A percentile compares a stretch with the other conserved stretches of the same genome.
Conservation (phyloP, 2,329 filamentous ascomycete genomes). For the Hymenoscyphus fraxineus region DNA sequence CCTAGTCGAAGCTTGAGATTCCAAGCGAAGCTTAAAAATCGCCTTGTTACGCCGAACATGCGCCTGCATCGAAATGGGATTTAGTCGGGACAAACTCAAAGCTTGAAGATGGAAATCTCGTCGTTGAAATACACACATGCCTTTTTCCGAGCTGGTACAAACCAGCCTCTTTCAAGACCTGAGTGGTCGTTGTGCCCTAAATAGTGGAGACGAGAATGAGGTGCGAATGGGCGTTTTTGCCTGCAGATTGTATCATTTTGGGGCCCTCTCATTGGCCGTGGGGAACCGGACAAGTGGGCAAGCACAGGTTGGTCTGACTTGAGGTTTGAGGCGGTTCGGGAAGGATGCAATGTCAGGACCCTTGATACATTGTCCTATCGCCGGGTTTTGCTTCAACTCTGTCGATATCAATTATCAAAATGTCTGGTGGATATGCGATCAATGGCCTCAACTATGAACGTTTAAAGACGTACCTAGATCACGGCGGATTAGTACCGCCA, state of each 20-base stretch:
- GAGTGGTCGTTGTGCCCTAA: background rate
- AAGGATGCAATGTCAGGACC: background rate
- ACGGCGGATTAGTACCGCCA: background rate
- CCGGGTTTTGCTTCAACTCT: background rate
- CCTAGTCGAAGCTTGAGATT: background rate
- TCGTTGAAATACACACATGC: background rate
- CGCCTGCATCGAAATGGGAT: background rate
- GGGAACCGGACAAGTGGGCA: background rate
- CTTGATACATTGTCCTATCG: background rate
- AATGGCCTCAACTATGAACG: background rate
- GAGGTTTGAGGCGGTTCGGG: conserved; percentile 1
- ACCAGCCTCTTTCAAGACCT: background rate
- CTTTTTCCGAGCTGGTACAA: background rate
- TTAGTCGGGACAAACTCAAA: background rate
- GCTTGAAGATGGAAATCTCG: background rate
- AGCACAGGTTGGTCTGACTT: background rate
- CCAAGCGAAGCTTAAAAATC: background rate
- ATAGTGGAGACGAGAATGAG: conserved; percentile 8
- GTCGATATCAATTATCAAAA: background rate
- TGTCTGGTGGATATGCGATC: background rate
- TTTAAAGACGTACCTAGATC: background rate
- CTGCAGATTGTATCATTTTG: conserved; percentile 12
- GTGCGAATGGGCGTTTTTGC: conserved; percentile 10
- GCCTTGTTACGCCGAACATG: background rate
- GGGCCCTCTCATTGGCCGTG: conserved; percentile 5